Evolutionary conservation across 805 yeast genomes (phyloP).

Genomic region (Candida dendrica): DNA sequence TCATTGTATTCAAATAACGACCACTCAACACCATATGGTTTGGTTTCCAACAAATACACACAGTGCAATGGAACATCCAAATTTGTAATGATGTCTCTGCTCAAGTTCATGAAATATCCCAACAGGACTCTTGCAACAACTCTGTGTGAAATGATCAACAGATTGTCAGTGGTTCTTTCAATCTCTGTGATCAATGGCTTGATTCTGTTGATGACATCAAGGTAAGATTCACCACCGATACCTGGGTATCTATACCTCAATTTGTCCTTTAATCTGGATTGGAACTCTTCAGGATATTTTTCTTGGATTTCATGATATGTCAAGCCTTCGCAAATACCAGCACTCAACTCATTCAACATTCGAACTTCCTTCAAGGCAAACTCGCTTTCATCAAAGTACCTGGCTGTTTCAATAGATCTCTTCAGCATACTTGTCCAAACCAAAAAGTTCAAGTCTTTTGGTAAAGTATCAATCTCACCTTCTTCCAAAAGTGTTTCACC

Average conservation of each 20-base stretch:
- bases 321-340: constrained; percentile 89
- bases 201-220: constrained; percentile 86
- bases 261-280: constrained; percentile 68
- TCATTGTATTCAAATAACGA: constrained; percentile 84
- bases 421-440: constrained; percentile 90
- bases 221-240: constrained; percentile 91
- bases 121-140: constrained; percentile 83
- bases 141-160: constrained; percentile 77
- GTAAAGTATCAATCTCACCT: constrained; percentile 29
- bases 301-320: constrained; percentile 81
- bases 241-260: constrained; percentile 91
- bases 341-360: constrained; percentile 89
- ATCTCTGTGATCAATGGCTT: constrained; percentile 88
- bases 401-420: constrained; percentile 74
- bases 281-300: constrained; percentile 70
- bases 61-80: constrained; percentile 92
- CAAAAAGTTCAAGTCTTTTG: constrained; percentile 69
- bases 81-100: constrained; percentile 74
- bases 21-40: constrained; percentile 96
- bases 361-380: constrained; percentile 83
- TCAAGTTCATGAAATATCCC: constrained; percentile 83
- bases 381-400: constrained; percentile 62
- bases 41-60: constrained; percentile 81
- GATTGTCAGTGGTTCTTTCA: constrained; percentile 85
- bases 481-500: constrained; percentile 22